Evolutionary conservation across 345 rosid species (phyloP).

Genomic region (Angophora floribunda): DNA sequence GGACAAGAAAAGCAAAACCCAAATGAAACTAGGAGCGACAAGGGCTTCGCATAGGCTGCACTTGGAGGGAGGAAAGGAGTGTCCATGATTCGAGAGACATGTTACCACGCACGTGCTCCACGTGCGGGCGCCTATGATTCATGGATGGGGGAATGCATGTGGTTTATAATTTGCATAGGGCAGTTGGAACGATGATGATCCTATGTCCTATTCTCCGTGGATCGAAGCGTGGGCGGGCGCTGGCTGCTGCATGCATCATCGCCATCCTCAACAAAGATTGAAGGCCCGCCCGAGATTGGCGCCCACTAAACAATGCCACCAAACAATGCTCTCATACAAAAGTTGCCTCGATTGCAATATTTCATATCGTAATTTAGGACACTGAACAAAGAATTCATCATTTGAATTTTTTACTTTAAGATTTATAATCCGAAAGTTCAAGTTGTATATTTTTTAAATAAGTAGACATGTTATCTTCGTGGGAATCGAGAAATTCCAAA

Average conservation of each 20-base stretch:
- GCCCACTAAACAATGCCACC: not conserved
- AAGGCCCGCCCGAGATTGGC: not conserved
- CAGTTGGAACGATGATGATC: not conserved
- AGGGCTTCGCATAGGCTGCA: not conserved
- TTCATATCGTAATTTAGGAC: not conserved
- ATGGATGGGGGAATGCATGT: not conserved
- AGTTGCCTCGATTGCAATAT: not conserved
- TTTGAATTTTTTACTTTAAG: not conserved
- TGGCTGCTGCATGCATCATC: not conserved
- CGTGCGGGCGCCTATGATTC: not conserved
- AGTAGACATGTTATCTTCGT: fast-evolving
- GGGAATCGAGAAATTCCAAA: no score
- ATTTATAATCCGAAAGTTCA: no score
- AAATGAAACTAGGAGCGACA: not conserved
- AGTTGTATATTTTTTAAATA: no score
- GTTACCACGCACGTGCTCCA: not conserved
- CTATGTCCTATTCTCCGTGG: not conserved
- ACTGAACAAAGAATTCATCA: not conserved
- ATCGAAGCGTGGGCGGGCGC: not conserved
- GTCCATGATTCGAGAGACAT: not conserved
- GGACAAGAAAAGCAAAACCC: not conserved
- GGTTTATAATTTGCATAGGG: not conserved
- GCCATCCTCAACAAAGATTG: not conserved
- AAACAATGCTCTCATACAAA: not conserved
- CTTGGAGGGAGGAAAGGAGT: not conserved